Conservation (phyloP, 1,284 basidiomycete species). For the Prillingera fragicola region DNA sequence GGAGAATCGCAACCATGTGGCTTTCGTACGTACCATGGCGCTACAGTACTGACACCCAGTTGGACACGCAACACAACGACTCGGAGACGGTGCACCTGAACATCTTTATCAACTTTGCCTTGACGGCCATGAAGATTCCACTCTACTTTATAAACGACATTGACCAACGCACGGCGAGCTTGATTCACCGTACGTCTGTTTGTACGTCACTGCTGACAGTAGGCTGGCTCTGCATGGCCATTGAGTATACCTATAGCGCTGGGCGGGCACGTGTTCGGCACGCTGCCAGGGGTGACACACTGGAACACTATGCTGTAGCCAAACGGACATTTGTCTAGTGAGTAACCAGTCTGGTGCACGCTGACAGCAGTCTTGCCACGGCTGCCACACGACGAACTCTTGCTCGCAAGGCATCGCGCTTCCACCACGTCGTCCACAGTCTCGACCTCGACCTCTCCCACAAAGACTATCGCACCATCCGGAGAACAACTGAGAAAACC, state of each 20-base stretch:
- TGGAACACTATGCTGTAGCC: slow-evolving; percentile 47
- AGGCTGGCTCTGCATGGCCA: slow-evolving; percentile 28
- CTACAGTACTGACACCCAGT: slow-evolving; percentile 39
- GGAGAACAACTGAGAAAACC: not conserved
- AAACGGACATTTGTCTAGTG: slow-evolving; percentile 61
- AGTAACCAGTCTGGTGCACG: slow-evolving; percentile 25
- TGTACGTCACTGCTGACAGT: too few relatives aligned
- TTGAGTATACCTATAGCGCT: slow-evolving; percentile 38
- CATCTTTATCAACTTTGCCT: slow-evolving; percentile 77
- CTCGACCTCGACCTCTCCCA: slow-evolving; percentile 17
- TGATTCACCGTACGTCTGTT: too few relatives aligned
- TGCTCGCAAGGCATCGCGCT: slow-evolving; percentile 49
- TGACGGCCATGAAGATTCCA: slow-evolving; percentile 83
- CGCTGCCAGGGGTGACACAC: slow-evolving; percentile 17
- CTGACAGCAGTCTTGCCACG: slow-evolving; percentile 62
- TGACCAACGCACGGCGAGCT: too few relatives aligned
- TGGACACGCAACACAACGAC: slow-evolving; percentile 68
- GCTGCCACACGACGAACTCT: slow-evolving; percentile 68
- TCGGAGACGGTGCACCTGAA: slow-evolving; percentile 64
- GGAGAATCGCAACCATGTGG: slow-evolving; percentile 47
- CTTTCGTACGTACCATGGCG: slow-evolving; percentile 23
- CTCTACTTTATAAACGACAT: slow-evolving; percentile 75
- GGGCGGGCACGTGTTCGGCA: slow-evolving; percentile 38
- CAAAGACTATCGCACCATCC: slow-evolving; percentile 3
- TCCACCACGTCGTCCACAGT: slow-evolving; percentile 21